These are phyloP conservation scores for Linum tenue DNA, from an alignment of 345 rosid genomes.

Conservation along the genomic window DNA sequence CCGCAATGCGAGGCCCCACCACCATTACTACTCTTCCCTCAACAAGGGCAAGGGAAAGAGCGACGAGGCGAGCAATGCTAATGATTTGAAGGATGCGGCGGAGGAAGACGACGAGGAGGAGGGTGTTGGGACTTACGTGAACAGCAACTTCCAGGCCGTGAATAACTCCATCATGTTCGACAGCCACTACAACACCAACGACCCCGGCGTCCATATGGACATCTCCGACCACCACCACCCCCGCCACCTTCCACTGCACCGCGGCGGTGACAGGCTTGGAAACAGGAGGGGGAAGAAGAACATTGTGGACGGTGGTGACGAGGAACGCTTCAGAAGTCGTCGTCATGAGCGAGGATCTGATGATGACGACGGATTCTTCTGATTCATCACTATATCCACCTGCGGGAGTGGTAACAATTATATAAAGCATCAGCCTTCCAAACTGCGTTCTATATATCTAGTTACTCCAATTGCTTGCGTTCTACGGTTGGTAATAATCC, in stretches of 20 bases:
- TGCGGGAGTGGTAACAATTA: too few species aligned
- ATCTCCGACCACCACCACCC: constrained; percentile 27
- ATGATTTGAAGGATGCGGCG: background rate
- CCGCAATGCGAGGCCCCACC: background rate
- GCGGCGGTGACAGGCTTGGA: background rate
- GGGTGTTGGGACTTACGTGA: constrained; percentile 46
- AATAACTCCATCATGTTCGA: constrained; percentile 83
- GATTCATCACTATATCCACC: too few species aligned
- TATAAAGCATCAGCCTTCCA: too few species aligned
- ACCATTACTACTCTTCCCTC: background rate
- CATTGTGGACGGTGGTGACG: background rate
- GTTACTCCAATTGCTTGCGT: too few species aligned
- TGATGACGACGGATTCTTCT: too few species aligned
- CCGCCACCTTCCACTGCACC: background rate
- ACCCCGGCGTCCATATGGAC: constrained; percentile 86
- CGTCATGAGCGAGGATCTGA: too few species aligned
- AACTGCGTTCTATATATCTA: too few species aligned
- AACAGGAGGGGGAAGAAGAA: background rate
- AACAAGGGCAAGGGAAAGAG: background rate
- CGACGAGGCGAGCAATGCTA: background rate
- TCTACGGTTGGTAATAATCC: too few species aligned
- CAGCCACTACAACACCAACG: constrained; percentile 55
- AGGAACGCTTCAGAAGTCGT: too few species aligned
- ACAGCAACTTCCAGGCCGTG: constrained; percentile 85
- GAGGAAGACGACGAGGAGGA: background rate